Percentiles rank a stretch among this genome's conserved stretches.
These are phyloP conservation scores for Mrakia frigida DNA, from an alignment of 768 basidiomycete species.

Conservation along the genomic window DNA sequence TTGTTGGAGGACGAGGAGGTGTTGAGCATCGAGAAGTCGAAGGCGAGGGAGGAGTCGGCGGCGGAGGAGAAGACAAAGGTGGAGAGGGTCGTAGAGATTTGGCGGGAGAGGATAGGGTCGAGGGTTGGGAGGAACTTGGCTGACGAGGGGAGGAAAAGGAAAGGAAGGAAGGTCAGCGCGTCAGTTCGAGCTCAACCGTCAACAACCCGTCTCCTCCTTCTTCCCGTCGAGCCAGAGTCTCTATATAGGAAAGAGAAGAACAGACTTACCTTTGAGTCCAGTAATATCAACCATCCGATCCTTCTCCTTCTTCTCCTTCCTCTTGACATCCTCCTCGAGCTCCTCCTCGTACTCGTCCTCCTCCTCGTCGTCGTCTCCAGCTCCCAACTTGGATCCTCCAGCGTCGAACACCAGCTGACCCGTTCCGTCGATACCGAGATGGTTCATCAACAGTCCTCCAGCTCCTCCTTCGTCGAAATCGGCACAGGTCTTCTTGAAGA, in stretches of 20 bases:
- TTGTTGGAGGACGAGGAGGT: constrained; percentile 34
- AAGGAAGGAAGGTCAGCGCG: not conserved
- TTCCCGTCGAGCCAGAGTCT: no score
- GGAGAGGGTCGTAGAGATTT: constrained; percentile 73
- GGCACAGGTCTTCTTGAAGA: constrained; percentile 95
- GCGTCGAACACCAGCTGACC: constrained; percentile 94
- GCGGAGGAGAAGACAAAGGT: constrained; percentile 77
- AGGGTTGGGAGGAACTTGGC: constrained; percentile 71
- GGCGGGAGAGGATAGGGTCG: constrained; percentile 45
- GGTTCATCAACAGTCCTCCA: constrained; percentile 93
- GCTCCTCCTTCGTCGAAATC: constrained; percentile 99
- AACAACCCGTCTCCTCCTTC: not conserved
- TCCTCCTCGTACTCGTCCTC: constrained; percentile 53
- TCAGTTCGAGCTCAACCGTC: not conserved
- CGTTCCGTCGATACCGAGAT: constrained; percentile 75
- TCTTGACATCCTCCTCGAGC: constrained; percentile 50
- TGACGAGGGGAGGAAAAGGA: constrained; percentile 36
- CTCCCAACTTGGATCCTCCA: constrained; percentile 65
- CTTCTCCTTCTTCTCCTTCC: constrained; percentile 54
- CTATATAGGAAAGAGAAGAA: not conserved
- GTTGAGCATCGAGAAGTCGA: constrained; percentile 52
- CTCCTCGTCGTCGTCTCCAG: constrained; percentile 62
- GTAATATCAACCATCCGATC: constrained; percentile 26
- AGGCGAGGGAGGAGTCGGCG: constrained; percentile 37
- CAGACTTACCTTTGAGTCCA: constrained; percentile 25